Conservation (phyloP, 192 early-diverging fungal genomes). For the Podochytrium sp. region DNA sequence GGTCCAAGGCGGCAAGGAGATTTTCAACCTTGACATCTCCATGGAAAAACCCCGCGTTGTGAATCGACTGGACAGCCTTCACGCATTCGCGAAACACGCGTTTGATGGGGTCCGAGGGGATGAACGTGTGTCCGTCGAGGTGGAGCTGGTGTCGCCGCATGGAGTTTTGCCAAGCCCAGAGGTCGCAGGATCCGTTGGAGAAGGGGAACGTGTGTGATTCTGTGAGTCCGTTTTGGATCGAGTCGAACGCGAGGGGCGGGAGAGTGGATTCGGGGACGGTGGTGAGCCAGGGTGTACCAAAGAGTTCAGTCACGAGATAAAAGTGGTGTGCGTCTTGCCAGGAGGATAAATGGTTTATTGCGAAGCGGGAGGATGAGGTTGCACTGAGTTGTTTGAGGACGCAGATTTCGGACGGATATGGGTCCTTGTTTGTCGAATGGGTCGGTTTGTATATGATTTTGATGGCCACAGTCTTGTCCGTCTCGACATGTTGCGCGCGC, state of each 20-base stretch:
- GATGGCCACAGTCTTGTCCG: conserved; percentile 1
- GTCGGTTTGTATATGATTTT: conserved; percentile 27
- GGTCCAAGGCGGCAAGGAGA: background rate
- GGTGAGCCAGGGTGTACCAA: conserved; percentile 1
- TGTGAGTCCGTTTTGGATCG: background rate
- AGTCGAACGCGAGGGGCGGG: conserved; percentile 2
- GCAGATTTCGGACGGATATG: conserved; percentile 9
- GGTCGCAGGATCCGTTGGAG: background rate
- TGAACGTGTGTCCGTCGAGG: background rate
- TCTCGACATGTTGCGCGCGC: background rate
- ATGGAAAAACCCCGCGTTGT: conserved; percentile 52
- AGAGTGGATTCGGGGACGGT: background rate
- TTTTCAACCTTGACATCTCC: conserved; percentile 69
- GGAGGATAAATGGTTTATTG: background rate
- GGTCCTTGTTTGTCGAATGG: background rate
- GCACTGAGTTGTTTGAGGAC: background rate
- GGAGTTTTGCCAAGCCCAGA: conserved; percentile 17
- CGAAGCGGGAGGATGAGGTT: background rate
- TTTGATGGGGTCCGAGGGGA: conserved; percentile 14
- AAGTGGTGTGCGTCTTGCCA: conserved; percentile 27
- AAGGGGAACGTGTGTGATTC: conserved; percentile 1
- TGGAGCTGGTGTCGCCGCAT: background rate
- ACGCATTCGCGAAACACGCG: conserved; percentile 50
- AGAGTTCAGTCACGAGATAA: conserved; percentile 37
- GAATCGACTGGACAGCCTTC: conserved; percentile 44